Base-by-base conservation (phyloP, 148 eudicot species). In the Rhododendron ferrugineum region DNA sequence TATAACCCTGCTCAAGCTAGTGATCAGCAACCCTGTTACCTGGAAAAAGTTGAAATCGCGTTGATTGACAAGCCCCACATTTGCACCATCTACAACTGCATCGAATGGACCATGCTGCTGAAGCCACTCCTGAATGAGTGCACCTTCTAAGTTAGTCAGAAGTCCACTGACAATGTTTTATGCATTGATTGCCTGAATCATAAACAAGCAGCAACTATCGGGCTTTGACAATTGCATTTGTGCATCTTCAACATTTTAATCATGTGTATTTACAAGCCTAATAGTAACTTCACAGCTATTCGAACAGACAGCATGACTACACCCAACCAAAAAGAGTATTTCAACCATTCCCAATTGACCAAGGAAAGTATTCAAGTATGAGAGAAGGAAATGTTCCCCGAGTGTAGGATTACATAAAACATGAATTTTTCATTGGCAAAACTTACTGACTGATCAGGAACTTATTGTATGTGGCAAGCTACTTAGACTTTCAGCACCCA, bases 31-130 rank as follows among this genome's bases (percentile, higher is more conserved):
- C 6, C 20, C 56, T 58, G 46, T 89, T 79, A 93, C 96, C 94
- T 91, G 93, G 44, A 49, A 85, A 83, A 93, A 93, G 87, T 73
- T 93, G 87, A 96, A 93, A 46, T 68, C 49, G 0, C 58, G 90
- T 46, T 87, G 82, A 68, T 90, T 88, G 79, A 87, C 34, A 80
- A 95, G 91, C 56, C 96, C 94, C 70, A 94, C 90, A 87, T 96
- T 96, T 83, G 99, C 98, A 86, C 94, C 99, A 87, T 96, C 98
- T 80, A 96, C 88, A 11, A 94, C 93, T 37, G 99, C 99, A 93
- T 94, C 99, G 91, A 94, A 94, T 87, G 98, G 97, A 91, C 98
- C 99, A 87, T 91, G 89, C 87, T n/a, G 86, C 82, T 84, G 84
- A 87, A 96, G 96, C 99, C 99, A 96, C 83, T 91, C 98, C 92